Base-by-base conservation (phyloP, 2,329 filamentous ascomycete species). In the Stagonosporopsis tanaceti region DNA sequence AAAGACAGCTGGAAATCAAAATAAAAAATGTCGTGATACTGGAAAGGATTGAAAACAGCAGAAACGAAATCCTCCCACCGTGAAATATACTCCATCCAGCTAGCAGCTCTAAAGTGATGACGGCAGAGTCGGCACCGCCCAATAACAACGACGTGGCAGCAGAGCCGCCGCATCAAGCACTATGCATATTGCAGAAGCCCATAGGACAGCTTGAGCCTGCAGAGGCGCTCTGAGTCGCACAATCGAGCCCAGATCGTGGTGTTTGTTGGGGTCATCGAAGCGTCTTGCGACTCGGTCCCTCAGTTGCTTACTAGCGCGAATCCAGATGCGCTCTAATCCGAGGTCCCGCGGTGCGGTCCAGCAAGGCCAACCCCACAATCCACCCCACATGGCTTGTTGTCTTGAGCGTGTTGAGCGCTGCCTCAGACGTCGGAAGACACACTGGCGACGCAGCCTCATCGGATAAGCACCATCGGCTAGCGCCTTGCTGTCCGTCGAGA, bases 41-140 rank as follows among this genome's bases (percentile, higher is more conserved):
- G 32, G 20, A 12, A 28, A 35, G 25, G 30, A 46, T 32, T n/a
- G 30, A 28, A 35, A 47, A 32, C 22, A 11, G 38, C 7, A 44
- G 32, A 11, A 22, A 41, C 34, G 32, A 11, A 22, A 41, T 39
- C 28, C 37, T 24, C 9, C 24, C 39, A 48, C 59, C 44, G 60
- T 60, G 59, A 45, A 63, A 62, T 65, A 68, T 64, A 39, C 53
- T 44, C 22, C 17, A 53, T 52, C n/a, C 28, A 44, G 38, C 46
- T 48, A 50, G 45, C 32, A 53, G 46, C 40, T 2, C 39, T 32
- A 27, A 27, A 46, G 27, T 47, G 35, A 59, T 59, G 56, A 54
- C 56, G 50, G 40, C n/a, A 15, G 47, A 12, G 41, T 37, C 47
- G 35, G 22, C 4, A 15, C 11, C 35, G 35, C n/a, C 53, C 53